Evolutionary conservation across 1,284 basidiomycete genomes (phyloP), one percentile per base, ranked within the genome.

Genomic region (Cryptococcus sp.): DNA sequence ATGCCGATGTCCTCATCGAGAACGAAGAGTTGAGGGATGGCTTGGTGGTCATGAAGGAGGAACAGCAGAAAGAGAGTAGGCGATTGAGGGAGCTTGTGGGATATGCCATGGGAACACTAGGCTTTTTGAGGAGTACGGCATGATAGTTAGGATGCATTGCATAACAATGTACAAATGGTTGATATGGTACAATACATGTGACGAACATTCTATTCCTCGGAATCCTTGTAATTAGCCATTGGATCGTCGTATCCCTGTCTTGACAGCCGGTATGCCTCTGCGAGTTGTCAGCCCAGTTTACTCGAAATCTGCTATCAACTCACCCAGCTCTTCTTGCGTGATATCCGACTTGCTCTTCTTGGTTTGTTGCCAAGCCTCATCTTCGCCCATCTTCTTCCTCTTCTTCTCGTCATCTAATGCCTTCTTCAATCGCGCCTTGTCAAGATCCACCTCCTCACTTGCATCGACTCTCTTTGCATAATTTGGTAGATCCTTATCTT

Each of bases 321-420:
- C 70, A 89, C 89, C 92, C 58, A 97, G 83, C 70, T 97, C 86
- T 72, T 94, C 93, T 76, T 97, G 91, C 1, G 90, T 88, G 32
- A 97, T 89, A 48, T 93, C 90, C 63, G 78, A 82, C 53, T 78
- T 76, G 37, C 63, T 61, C 67, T 75, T 76, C 63, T 78, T 79
- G 35, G 68, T 68, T 48, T 66, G 58, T 58, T 71, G 64, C 68
- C 74, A 75, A 35, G 74, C 76, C 33, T 83, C 84, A 54, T 82
- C 83, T 53, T 79, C 83, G 58, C 78, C 74, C 43, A 78, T 76
- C 62, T 87, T 87, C 60, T 80, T 80, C 67, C 89, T 80, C 77
- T 93, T 91, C 78, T 82, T 85, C 77, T 95, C 90, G 49, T 89
- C 89, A 33, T 78, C 80, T 46, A 93, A 64, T 2, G 90, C 90